Conservation (phyloP, 495 filamentous ascomycete species). For the Penicillium desertorum region DNA sequence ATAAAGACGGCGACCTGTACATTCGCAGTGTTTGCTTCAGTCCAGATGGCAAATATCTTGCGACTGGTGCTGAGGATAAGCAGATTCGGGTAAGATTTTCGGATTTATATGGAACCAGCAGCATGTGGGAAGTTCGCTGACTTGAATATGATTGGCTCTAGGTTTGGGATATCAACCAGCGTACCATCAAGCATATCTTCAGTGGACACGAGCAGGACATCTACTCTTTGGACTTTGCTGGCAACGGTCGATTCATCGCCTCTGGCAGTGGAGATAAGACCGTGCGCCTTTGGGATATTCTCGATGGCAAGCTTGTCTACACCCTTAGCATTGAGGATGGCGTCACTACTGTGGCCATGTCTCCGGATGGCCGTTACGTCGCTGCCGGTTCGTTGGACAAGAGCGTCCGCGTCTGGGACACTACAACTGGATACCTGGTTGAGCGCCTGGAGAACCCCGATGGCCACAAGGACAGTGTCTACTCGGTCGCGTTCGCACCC, state of each 20-base stretch:
- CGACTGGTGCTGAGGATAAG: constrained; percentile 89
- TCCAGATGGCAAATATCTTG: constrained; percentile 83
- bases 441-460: constrained; percentile 83
- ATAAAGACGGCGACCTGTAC: constrained; percentile 82
- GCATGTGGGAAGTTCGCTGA: constrained; percentile 2
- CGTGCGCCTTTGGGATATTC: constrained; percentile 86
- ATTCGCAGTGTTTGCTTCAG: constrained; percentile 93
- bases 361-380: constrained; percentile 81
- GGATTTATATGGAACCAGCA: not conserved
- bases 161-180: constrained; percentile 83
- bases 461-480: constrained; percentile 90
- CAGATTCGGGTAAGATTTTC: constrained; percentile 71
- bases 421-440: constrained; percentile 73
- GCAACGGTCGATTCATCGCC: constrained; percentile 83
- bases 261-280: constrained; percentile 87
- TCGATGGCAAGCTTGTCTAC: constrained; percentile 68
- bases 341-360: constrained; percentile 89
- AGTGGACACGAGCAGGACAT: constrained; percentile 89
- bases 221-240: constrained; percentile 87
- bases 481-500: constrained; percentile 86
- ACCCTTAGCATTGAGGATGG: constrained; percentile 85
- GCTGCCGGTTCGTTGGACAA: constrained; percentile 87
- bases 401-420: constrained; percentile 89
- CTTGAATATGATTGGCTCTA: constrained; percentile 32
- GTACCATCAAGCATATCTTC: constrained; percentile 79